These are phyloP conservation scores for Naganishia kalamii DNA, from an alignment of 768 basidiomycete species.

Conservation along the genomic window DNA sequence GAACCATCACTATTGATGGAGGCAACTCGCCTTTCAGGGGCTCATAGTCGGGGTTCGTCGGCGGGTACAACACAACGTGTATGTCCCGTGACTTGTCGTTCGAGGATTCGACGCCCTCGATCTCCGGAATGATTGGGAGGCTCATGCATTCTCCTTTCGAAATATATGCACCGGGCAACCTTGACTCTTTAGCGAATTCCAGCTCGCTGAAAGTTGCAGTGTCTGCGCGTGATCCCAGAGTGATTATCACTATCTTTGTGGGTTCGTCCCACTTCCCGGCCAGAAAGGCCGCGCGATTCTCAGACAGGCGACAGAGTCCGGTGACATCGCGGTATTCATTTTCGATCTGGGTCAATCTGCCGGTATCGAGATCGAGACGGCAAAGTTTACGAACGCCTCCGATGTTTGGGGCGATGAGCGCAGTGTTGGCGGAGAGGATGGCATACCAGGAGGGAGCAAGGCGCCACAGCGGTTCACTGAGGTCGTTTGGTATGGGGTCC, in stretches of 20 bases:
- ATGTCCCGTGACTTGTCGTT: constrained; percentile 55
- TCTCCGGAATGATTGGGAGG: constrained; percentile 46
- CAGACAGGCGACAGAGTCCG: constrained; percentile 17
- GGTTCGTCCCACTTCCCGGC: constrained; percentile 23
- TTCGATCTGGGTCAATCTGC: constrained; percentile 11
- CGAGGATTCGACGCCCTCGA: constrained; percentile 49
- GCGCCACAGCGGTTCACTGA: constrained; percentile 56
- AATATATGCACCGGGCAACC: constrained; percentile 8
- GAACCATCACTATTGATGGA: constrained; percentile 60
- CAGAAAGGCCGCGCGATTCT: constrained; percentile 27
- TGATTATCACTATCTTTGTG: constrained; percentile 25
- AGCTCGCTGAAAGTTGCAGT: constrained; percentile 12
- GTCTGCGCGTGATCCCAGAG: background rate
- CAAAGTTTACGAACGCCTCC: constrained; percentile 51
- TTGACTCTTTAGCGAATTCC: constrained; percentile 35
- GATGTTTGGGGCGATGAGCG: constrained; percentile 46
- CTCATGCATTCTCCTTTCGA: constrained; percentile 13
- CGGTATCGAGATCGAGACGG: constrained; percentile 46
- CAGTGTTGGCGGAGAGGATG: constrained; percentile 30
- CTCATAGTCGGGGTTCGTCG: constrained; percentile 59
- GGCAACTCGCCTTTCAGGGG: constrained; percentile 58
- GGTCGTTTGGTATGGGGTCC: constrained; percentile 54
- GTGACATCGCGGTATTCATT: constrained; percentile 25
- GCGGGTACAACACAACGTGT: constrained; percentile 63
- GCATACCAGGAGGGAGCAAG: constrained; percentile 54